phyloP scores from a whole-genome alignment of 768 basidiomycete species.

The Lentinus brumalis region DNA sequence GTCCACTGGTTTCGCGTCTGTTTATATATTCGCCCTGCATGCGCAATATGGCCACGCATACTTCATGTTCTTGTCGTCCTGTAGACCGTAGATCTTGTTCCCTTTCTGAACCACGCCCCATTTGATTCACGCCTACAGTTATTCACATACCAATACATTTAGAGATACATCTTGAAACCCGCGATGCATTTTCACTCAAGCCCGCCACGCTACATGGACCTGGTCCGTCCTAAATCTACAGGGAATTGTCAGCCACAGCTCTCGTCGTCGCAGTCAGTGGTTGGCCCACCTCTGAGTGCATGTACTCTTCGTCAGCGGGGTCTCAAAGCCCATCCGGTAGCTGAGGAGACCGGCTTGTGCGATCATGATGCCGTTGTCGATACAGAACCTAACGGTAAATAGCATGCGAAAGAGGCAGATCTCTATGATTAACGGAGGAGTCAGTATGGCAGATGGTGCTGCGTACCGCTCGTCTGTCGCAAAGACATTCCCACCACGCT shows the following conservation, averaged over 20 bases:
- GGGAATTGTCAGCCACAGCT: neutral
- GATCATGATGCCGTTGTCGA: constrained; percentile 99
- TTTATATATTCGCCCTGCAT: neutral
- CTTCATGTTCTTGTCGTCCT: neutral
- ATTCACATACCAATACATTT: constrained; percentile 1
- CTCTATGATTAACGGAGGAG: neutral
- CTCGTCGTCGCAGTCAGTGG: neutral
- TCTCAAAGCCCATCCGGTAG: constrained; percentile 86
- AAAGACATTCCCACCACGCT: constrained; percentile 86
- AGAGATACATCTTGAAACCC: neutral
- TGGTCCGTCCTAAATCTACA: constrained; percentile 91
- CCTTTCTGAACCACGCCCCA: too few species aligned
- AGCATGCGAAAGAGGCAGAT: neutral
- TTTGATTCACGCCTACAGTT: constrained; percentile 5
- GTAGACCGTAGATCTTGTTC: neutral
- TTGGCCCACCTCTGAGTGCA: constrained; percentile 84
- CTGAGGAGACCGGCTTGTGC: constrained; percentile 94
- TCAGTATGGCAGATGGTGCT: neutral
- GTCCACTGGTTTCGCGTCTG: too few species aligned
- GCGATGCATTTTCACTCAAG: constrained; percentile 34
- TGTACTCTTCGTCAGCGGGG: constrained; percentile 75
- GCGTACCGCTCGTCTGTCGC: constrained; percentile 92
- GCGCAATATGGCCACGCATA: neutral
- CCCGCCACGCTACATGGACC: constrained; percentile 89
- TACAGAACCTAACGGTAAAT: constrained; percentile 74